phyloP scores from a whole-genome alignment of 73 alveolate genomes.

The Paramecium sonneborni region DNA sequence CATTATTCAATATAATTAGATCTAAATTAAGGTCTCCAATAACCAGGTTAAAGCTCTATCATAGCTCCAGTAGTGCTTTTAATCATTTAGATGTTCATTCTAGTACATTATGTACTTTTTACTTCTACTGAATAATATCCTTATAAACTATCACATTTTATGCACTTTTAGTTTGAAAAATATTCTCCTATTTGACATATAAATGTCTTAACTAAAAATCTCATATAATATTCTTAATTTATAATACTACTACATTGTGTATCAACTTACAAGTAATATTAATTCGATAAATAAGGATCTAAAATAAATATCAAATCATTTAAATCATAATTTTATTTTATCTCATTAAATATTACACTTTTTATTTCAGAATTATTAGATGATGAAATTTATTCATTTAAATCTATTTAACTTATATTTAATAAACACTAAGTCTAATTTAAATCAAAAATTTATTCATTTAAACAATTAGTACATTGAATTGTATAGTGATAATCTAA shows the following conservation, averaged over 20 bases:
- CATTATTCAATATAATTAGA: conserved; percentile 17
- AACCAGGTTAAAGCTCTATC: conserved; percentile 28
- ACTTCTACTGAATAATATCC: background rate
- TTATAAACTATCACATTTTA: background rate
- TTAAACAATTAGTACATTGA: background rate
- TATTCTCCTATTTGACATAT: conserved; percentile 39
- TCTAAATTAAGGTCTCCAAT: conserved; percentile 35
- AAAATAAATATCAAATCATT: background rate
- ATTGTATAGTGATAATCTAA: background rate
- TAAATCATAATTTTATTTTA: background rate
- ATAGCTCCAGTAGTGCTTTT: background rate
- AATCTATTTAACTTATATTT: background rate
- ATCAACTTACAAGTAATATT: background rate
- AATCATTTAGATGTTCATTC: background rate
- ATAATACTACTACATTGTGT: background rate
- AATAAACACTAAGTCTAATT: background rate
- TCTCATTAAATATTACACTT: background rate
- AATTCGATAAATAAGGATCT: background rate
- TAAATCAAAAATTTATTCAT: background rate
- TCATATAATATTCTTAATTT: background rate
- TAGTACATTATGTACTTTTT: background rate
- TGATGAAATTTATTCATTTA: background rate
- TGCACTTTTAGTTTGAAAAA: background rate
- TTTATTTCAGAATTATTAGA: background rate
- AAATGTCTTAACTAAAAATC: background rate